Conservation (phyloP, 768 basidiomycete genomes). For the Hypsizygus marmoreus region DNA sequence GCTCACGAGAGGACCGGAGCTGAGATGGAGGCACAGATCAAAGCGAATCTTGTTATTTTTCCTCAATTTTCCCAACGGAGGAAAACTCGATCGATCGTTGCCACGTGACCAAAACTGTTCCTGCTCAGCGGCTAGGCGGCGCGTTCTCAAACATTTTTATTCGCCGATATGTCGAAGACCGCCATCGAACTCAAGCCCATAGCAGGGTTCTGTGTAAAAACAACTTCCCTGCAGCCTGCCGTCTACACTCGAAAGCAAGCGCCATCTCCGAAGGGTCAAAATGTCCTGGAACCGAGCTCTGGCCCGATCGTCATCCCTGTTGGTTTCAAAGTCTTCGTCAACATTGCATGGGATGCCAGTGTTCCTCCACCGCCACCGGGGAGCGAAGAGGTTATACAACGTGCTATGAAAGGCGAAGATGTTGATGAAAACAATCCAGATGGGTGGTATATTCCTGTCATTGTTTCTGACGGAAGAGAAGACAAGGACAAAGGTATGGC, state of each 20-base stretch:
- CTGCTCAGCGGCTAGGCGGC: background rate
- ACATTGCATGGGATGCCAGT: constrained; percentile 68
- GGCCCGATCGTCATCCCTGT: constrained; percentile 38
- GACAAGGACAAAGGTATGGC: constrained; percentile 75
- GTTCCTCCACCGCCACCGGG: constrained; percentile 71
- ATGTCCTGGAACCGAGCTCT: constrained; percentile 28
- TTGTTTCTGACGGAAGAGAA: constrained; percentile 63
- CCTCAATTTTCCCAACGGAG: no score
- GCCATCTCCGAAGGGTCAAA: constrained; percentile 11
- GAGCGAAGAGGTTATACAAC: constrained; percentile 57
- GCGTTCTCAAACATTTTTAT: background rate
- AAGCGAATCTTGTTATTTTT: no score
- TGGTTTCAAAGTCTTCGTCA: constrained; percentile 70
- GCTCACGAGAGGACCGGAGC: constrained; percentile 9
- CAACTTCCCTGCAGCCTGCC: constrained; percentile 44
- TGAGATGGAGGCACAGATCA: constrained; percentile 8
- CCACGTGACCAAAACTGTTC: background rate
- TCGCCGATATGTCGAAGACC: constrained; percentile 20
- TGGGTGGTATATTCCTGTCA: constrained; percentile 68
- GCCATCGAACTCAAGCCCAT: constrained; percentile 52
- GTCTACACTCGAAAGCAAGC: constrained; percentile 29
- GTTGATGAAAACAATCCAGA: constrained; percentile 38
- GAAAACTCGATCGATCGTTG: constrained; percentile 1
- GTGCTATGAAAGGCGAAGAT: constrained; percentile 56
- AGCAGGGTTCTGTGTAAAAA: constrained; percentile 75